Conservation (phyloP, 805 yeast species). For the Komagataella mondaviorum region DNA sequence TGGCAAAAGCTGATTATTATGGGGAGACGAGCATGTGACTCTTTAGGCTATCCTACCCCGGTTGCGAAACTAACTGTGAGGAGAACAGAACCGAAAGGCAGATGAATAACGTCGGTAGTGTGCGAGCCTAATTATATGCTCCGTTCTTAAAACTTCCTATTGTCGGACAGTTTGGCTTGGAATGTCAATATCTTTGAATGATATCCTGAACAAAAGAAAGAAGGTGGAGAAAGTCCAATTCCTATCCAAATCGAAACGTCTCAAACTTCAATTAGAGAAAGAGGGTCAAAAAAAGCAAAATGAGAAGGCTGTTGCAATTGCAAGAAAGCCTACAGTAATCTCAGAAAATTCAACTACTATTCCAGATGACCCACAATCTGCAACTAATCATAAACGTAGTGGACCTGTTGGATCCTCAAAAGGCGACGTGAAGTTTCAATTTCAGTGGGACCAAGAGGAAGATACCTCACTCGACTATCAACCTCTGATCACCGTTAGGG, state of each 20-base stretch:
- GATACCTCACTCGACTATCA: constrained; percentile 41
- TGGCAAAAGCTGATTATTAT: neutral
- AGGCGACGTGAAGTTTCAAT: constrained; percentile 29
- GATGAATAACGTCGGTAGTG: neutral
- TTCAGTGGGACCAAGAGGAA: constrained; percentile 58
- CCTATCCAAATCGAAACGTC: constrained; percentile 31
- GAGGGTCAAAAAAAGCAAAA: constrained; percentile 5
- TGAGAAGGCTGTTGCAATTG: constrained; percentile 2
- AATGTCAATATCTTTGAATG: neutral
- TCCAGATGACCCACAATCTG: neutral
- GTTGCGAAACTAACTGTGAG: neutral
- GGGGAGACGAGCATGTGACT: neutral
- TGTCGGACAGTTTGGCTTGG: neutral
- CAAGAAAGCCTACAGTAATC: neutral
- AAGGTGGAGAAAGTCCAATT: constrained; percentile 14
- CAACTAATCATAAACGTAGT: constrained; percentile 3
- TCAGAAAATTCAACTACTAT: neutral
- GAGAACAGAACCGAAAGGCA: neutral
- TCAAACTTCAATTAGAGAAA: constrained; percentile 15
- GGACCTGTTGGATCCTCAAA: neutral
- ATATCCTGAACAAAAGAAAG: neutral
- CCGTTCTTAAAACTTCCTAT: neutral
- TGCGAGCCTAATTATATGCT: neutral
- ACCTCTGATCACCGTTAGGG: constrained; percentile 20
- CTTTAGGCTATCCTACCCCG: neutral